Percentiles rank a stretch among this genome's conserved stretches.
Evolutionary conservation across 2,329 filamentous ascomycete genomes (phyloP).

Genomic region (Fusarium agapanthi): DNA sequence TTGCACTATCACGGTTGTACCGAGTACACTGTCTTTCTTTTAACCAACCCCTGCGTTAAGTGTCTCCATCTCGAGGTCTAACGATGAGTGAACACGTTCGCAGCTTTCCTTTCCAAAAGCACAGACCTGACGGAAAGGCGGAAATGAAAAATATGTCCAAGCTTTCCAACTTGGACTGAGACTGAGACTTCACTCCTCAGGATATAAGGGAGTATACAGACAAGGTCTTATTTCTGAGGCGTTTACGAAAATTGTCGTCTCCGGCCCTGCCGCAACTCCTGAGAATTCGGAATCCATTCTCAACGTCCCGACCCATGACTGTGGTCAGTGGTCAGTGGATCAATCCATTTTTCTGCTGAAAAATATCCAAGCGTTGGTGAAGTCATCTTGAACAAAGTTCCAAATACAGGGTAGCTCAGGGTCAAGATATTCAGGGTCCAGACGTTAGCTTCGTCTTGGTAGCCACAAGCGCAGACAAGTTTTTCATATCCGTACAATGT

Average conservation of each 20-base stretch:
- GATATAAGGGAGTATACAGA: slow-evolving; percentile 11
- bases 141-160: slow-evolving; percentile 40
- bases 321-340: neutral
- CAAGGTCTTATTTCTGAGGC: slow-evolving; percentile 17
- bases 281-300: slow-evolving; percentile 6
- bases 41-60: slow-evolving; percentile 6
- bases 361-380: slow-evolving; percentile 9
- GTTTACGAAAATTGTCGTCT: neutral
- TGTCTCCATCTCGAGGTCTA: slow-evolving; percentile 24
- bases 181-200: slow-evolving; percentile 19
- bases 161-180: slow-evolving; percentile 19
- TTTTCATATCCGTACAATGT: slow-evolving; percentile 12
- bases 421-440: slow-evolving; percentile 23
- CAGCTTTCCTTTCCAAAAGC: slow-evolving; percentile 26
- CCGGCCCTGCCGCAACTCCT: neutral
- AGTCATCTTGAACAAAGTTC: neutral
- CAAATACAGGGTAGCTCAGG: slow-evolving; percentile 25
- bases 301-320: neutral
- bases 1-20: neutral
- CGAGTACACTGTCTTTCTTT: slow-evolving; percentile 4
- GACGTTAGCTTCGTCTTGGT: slow-evolving; percentile 19
- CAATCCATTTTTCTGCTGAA: neutral
- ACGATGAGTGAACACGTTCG: slow-evolving; percentile 33
- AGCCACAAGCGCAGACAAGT: slow-evolving; percentile 8
- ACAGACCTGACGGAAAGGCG: slow-evolving; percentile 30